Evolutionary conservation across 2,329 filamentous ascomycete genomes (phyloP).

Genomic region (Colletotrichum sp.): DNA sequence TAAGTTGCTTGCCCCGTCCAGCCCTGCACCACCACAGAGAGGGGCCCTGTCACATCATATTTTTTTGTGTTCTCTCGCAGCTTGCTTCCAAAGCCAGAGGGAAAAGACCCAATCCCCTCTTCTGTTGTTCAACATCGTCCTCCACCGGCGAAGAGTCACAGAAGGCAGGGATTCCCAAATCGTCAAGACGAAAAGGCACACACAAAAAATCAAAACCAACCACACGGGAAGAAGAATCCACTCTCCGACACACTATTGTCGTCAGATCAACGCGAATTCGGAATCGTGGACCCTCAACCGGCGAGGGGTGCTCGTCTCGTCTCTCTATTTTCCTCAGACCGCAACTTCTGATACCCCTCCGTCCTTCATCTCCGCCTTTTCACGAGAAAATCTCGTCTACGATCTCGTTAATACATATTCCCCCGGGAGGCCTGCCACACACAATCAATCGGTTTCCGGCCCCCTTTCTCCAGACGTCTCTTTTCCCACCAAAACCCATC

Average conservation of each 20-base stretch:
- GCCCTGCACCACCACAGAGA: not conserved
- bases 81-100: not conserved
- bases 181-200: not conserved
- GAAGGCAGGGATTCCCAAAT: not conserved
- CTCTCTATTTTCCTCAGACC: conserved; percentile 3
- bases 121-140: not conserved
- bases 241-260: conserved; percentile 7
- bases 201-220: not conserved
- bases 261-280: conserved; percentile 12
- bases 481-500: not conserved
- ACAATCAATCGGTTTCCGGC: not conserved
- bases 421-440: conserved; percentile 2
- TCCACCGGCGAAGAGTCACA: not conserved
- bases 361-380: conserved; percentile 14
- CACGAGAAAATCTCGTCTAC: conserved; percentile 10
- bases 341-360: conserved; percentile 13
- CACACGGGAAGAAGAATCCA: not conserved
- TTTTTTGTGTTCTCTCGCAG: not conserved
- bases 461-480: not conserved
- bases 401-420: not conserved
- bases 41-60: not conserved
- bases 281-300: not conserved
- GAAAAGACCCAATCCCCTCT: not conserved
- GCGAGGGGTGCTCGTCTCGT: not conserved
- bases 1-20: not conserved